Conservation (phyloP, 768 basidiomycete genomes). For the Chalciporus pseudorubinellus region DNA sequence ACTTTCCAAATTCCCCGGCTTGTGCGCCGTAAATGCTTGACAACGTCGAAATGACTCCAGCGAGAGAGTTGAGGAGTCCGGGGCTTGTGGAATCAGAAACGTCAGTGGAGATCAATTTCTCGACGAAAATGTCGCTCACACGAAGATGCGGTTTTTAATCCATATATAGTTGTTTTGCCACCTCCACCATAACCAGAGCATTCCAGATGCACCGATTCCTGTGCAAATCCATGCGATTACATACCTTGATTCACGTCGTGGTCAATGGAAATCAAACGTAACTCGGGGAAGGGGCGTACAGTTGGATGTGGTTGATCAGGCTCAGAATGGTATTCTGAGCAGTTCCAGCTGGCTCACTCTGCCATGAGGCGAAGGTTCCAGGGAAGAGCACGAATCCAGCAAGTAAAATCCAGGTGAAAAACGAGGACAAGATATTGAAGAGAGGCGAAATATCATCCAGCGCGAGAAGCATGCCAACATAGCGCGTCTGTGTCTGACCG, state of each 20-base stretch:
- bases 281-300: conserved; percentile 36
- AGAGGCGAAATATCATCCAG: conserved; percentile 52
- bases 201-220: conserved; percentile 51
- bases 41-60: conserved; percentile 55
- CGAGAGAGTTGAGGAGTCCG: conserved; percentile 53
- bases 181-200: conserved; percentile 59
- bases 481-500: conserved; percentile 40
- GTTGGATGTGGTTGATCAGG: conserved; percentile 41
- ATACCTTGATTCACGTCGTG: conserved; percentile 35
- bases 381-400: conserved; percentile 64
- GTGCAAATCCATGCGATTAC: conserved; percentile 53
- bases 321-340: conserved; percentile 34
- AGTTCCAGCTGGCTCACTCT: conserved; percentile 21
- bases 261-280: conserved; percentile 1
- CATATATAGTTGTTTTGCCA: conserved; percentile 61
- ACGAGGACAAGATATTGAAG: conserved; percentile 50
- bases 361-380: conserved; percentile 54
- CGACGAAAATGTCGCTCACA: conserved; percentile 37
- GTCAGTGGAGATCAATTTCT: not conserved
- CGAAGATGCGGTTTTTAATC: conserved; percentile 54
- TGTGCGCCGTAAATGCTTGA: conserved; percentile 51
- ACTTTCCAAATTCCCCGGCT: conserved; percentile 41
- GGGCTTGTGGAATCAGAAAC: conserved; percentile 38
- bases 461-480: conserved; percentile 62
- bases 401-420: conserved; percentile 63